These are phyloP conservation scores for Strobilomyces dryophilus DNA, from an alignment of 768 basidiomycete species.

Conservation along the genomic window DNA sequence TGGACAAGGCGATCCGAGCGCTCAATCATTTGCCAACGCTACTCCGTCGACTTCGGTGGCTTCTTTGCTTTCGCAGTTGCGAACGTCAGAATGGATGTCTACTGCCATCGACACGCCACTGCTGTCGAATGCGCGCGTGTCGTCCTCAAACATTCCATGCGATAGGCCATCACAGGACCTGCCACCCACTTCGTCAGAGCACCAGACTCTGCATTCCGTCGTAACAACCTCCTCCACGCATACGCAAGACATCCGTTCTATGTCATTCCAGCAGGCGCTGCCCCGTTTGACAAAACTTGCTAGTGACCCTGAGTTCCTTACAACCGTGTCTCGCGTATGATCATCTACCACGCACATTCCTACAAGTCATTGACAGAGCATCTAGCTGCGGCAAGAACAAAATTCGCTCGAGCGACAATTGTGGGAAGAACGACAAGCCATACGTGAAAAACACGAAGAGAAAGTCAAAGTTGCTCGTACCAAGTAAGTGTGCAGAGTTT, in stretches of 20 bases:
- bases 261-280: conserved; percentile 69
- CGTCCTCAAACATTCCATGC: conserved; percentile 6
- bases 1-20: conserved; percentile 3
- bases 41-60: conserved; percentile 46
- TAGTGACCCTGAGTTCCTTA: conserved; percentile 48
- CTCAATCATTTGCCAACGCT: not conserved
- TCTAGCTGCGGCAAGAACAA: conserved; percentile 70
- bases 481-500: conserved; percentile 44
- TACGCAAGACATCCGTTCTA: conserved; percentile 39
- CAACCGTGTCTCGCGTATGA: conserved; percentile 49
- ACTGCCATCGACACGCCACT: conserved; percentile 7
- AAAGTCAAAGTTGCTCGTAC: conserved; percentile 65
- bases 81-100: conserved; percentile 29
- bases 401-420: conserved; percentile 61
- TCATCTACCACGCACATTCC: not conserved
- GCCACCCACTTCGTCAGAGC: conserved; percentile 2
- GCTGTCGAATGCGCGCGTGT: conserved; percentile 6
- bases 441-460: conserved; percentile 64
- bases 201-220: conserved; percentile 13
- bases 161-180: conserved; percentile 14
- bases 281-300: conserved; percentile 60
- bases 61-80: conserved; percentile 58
- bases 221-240: conserved; percentile 3
- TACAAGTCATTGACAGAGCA: conserved; percentile 6
- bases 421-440: conserved; percentile 61